Conservation (phyloP, 176 grass and related monocot species). For the Aegilops sharonensis region DNA sequence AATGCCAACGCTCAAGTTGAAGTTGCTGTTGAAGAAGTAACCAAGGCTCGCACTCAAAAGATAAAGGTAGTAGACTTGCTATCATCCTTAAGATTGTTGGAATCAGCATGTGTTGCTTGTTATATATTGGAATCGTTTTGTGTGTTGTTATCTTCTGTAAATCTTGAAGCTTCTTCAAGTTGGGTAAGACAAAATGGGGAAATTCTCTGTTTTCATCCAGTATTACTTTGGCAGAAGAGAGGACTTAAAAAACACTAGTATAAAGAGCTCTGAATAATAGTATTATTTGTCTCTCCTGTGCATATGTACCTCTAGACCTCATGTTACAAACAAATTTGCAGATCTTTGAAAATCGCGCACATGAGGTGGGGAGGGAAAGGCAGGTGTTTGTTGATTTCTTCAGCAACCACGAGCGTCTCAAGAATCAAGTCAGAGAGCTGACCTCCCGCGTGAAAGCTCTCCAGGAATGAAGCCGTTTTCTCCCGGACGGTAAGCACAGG, state of each 20-base stretch:
- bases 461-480: slow-evolving; percentile 35
- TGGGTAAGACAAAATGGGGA: background rate
- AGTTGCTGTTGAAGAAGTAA: slow-evolving; percentile 95
- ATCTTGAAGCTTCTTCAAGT: background rate
- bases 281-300: background rate
- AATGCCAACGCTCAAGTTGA: slow-evolving; percentile 88
- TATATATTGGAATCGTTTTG: background rate
- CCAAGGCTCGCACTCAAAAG: slow-evolving; percentile 89
- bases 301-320: background rate
- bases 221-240: background rate
- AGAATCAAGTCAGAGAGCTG: slow-evolving; percentile 74
- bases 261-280: background rate
- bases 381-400: slow-evolving; percentile 86
- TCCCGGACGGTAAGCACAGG: slow-evolving; percentile 13
- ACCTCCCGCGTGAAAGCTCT: slow-evolving; percentile 69
- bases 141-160: background rate
- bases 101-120: background rate
- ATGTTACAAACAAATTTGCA: slow-evolving; percentile 14
- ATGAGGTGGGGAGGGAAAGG: slow-evolving; percentile 78
- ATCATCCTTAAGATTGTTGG: background rate
- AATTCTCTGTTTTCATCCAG: background rate
- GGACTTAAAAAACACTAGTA: background rate
- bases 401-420: slow-evolving; percentile 73
- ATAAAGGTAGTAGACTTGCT: slow-evolving; percentile 64
- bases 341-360: slow-evolving; percentile 67